Evolutionary conservation across 2,329 filamentous ascomycete genomes (phyloP).

Genomic region (Trichoderma asperellum): DNA sequence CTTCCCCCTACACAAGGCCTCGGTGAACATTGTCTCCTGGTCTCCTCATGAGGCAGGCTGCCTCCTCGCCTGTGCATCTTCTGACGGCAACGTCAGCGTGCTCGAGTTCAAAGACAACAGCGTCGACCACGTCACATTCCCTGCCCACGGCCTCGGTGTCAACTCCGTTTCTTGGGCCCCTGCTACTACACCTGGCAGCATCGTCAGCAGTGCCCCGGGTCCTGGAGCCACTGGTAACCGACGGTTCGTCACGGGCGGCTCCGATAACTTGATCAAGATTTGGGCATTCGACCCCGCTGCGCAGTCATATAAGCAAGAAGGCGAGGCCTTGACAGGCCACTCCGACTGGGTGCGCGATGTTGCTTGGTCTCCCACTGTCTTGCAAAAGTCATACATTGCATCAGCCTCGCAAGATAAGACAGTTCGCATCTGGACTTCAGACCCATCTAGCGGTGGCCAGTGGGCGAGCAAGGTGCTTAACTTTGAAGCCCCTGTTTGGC

Average conservation of each 20-base stretch:
- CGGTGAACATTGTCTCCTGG: constrained; percentile 96
- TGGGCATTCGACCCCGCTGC: constrained; percentile 77
- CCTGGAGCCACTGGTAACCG: constrained; percentile 66
- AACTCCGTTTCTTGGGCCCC: constrained; percentile 97
- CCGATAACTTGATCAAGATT: constrained; percentile 90
- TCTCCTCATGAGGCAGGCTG: constrained; percentile 96
- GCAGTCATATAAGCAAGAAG: constrained; percentile 64
- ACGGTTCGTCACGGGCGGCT: constrained; percentile 92
- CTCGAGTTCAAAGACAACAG: constrained; percentile 96
- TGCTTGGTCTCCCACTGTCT: constrained; percentile 91
- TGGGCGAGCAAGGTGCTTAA: constrained; percentile 86
- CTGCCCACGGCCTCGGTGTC: constrained; percentile 89
- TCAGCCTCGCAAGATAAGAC: constrained; percentile 96
- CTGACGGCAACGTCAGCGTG: constrained; percentile 89
- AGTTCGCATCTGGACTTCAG: constrained; percentile 93
- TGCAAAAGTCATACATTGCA: constrained; percentile 96
- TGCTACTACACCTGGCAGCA: constrained; percentile 77
- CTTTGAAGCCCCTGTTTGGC: constrained; percentile 90
- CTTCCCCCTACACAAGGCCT: constrained; percentile 90
- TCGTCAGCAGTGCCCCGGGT: constrained; percentile 72
- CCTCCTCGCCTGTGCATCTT: constrained; percentile 90
- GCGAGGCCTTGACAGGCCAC: constrained; percentile 75
- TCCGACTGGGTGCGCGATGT: constrained; percentile 97
- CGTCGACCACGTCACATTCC: constrained; percentile 88
- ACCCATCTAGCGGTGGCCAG: constrained; percentile 62